Base-by-base conservation (phyloP, 1,139 yeast genomes). In the Groenewaldozyma auringiensis region DNA sequence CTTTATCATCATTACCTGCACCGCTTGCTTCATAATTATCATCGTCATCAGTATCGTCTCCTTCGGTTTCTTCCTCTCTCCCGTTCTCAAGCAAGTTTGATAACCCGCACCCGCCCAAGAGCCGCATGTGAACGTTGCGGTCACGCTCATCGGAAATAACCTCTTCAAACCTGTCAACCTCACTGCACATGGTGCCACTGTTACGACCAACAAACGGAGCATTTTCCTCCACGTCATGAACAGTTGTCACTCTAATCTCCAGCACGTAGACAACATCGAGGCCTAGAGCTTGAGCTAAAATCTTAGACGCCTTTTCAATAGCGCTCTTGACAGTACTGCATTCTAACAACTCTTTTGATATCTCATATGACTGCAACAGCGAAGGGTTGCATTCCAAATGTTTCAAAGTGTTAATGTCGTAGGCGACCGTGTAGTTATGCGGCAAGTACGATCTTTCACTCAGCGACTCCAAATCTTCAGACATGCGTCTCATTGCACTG, bases 181-280 rank as follows among this genome's bases (percentile, higher is more conserved):
- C 62, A 40, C 64, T 60, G 53, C 71, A 78, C 2, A 62, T 60
- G 17, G 75, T 80, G 13, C 72, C 39, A n/a, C 17, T 37, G 25
- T 20, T 36, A 18, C 14, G 21, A 21, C 39, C 22, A 34, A 18
- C 18, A 35, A 35, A 21, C 41, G 33, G 42, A 42, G 21, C 44
- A 37, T 3, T 20, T 4, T 35, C 38, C 6, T 16, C 20, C 25
- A 54, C 49, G 14, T 46, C 36, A 37, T 48, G 53, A 16, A 42
- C 34, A 9, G 41, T 37, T 33, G 53, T 47, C 2, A 73, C 68
- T 47, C 81, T 65, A 2, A 80, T 68, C 55, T 82, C 86, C 51
- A 79, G 62, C 14, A 81, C 66, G 54, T 77, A 79, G 0, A 75
- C 82, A 47, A 77, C 66, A 43, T 74, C 74, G 45, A 75, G 64